Percentiles rank a stretch among this genome's conserved stretches.
phyloP scores from a whole-genome alignment of 2,329 filamentous ascomycete species.

The Thielaviopsis musarum region DNA sequence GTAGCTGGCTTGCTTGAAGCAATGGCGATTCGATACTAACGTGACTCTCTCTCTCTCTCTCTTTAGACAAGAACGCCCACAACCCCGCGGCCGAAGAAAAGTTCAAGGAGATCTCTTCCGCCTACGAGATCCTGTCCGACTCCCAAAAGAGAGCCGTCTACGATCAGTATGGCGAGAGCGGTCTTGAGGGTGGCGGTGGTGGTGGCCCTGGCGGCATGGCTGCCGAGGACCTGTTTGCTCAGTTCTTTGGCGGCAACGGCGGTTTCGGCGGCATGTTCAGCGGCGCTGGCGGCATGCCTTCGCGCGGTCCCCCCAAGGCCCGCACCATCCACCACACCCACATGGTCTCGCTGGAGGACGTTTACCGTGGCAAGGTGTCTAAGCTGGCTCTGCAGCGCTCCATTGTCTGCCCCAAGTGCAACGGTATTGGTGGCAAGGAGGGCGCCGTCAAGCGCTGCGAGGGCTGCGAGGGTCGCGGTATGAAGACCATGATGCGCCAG shows the following conservation, averaged over 20 bases:
- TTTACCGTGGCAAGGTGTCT: constrained; percentile 94
- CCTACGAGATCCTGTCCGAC: constrained; percentile 90
- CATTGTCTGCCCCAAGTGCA: constrained; percentile 88
- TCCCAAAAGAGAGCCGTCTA: constrained; percentile 81
- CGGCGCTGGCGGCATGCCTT: constrained; percentile 67
- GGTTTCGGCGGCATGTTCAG: constrained; percentile 39
- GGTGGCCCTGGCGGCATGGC: constrained; percentile 72
- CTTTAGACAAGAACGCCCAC: constrained; percentile 81
- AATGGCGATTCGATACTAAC: constrained; percentile 1
- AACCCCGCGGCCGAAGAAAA: constrained; percentile 89
- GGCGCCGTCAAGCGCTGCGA: constrained; percentile 88
- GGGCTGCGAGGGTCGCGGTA: constrained; percentile 83
- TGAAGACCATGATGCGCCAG: constrained; percentile 99
- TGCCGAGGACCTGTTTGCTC: constrained; percentile 87
- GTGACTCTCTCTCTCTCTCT: constrained; percentile 13
- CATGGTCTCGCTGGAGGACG: constrained; percentile 94
- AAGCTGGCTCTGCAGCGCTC: constrained; percentile 96
- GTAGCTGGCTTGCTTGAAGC: neutral
- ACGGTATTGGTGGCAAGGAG: constrained; percentile 89
- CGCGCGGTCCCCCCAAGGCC: constrained; percentile 69
- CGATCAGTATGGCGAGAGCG: constrained; percentile 95
- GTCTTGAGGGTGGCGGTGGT: constrained; percentile 59
- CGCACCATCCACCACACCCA: constrained; percentile 96
- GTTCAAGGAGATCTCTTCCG: constrained; percentile 94
- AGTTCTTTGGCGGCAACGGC: constrained; percentile 77